phyloP scores from a whole-genome alignment of 225 moss, liverwort and hornwort genomes.

The Anthoceros angustus region DNA sequence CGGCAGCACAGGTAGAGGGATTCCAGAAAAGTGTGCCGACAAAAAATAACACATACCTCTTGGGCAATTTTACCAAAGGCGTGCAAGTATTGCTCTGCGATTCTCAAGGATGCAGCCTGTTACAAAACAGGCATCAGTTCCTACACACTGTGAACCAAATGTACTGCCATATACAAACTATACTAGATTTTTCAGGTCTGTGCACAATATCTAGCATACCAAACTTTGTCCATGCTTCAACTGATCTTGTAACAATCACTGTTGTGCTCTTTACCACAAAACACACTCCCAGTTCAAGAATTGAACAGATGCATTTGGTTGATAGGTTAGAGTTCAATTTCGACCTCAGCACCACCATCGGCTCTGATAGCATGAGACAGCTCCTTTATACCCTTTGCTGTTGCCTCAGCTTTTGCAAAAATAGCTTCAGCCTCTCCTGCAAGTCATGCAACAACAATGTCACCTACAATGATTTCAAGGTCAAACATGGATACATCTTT shows the following conservation, averaged over 20 bases:
- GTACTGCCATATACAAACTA: neutral
- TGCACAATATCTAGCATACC: neutral
- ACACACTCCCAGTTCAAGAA: neutral
- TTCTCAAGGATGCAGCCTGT: conserved; percentile 70
- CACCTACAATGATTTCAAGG: neutral
- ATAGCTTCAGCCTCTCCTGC: conserved; percentile 93
- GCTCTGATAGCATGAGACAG: conserved; percentile 62
- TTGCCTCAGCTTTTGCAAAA: conserved; percentile 79
- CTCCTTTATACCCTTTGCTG: conserved; percentile 77
- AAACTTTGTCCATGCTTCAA: conserved; percentile 1
- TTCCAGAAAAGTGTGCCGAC: neutral
- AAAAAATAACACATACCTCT: conserved; percentile 17
- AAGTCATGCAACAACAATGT: neutral
- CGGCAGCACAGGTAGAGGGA: neutral
- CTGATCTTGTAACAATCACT: neutral
- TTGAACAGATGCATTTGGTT: neutral
- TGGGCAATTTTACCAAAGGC: conserved; percentile 91
- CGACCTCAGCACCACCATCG: conserved; percentile 75
- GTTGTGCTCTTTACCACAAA: neutral
- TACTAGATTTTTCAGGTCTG: neutral
- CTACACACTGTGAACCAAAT: neutral
- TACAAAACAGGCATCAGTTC: neutral
- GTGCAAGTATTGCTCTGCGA: conserved; percentile 82
- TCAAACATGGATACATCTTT: neutral
- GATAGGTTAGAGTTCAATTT: neutral